Percentiles rank a stretch among this genome's conserved stretches.
phyloP scores from a whole-genome alignment of 495 filamentous ascomycete genomes.

The Geoglossum glabrum region DNA sequence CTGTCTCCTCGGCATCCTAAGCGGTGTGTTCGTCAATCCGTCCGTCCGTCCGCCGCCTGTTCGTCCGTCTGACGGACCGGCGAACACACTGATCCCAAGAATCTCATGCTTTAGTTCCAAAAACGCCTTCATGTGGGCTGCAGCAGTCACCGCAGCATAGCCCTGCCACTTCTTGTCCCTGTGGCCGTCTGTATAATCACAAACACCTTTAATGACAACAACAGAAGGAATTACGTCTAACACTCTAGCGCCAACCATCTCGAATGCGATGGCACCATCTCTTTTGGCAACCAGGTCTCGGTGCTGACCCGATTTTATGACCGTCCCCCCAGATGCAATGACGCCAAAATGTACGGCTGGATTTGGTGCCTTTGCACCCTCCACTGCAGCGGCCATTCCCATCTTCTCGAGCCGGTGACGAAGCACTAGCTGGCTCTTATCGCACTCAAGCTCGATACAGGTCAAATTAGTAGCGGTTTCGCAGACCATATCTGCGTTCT shows the following conservation, averaged over 20 bases:
- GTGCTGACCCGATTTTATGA: slow-evolving; percentile 17
- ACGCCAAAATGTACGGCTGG: not conserved
- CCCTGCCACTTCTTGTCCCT: slow-evolving; percentile 10
- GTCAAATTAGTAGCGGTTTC: not conserved
- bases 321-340: slow-evolving; percentile 15
- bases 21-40: too few species aligned
- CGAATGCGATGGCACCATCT: not conserved
- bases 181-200: slow-evolving; percentile 10
- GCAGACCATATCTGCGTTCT: not conserved
- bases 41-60: too few species aligned
- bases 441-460: not conserved
- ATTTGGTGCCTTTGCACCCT: not conserved
- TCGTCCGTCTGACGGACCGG: too few species aligned
- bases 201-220: slow-evolving; percentile 10
- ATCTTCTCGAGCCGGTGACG: not conserved
- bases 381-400: not conserved
- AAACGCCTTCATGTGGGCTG: slow-evolving; percentile 7
- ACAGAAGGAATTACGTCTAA: slow-evolving; percentile 6
- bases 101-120: too few species aligned
- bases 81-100: slow-evolving; percentile 5
- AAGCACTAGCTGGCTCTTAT: not conserved
- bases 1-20: too few species aligned
- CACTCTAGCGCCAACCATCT: not conserved
- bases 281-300: slow-evolving; percentile 7
- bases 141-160: slow-evolving; percentile 9